These are phyloP conservation scores for Cyclocybe aegerita DNA, from an alignment of 768 basidiomycete genomes.

Conservation along the genomic window DNA sequence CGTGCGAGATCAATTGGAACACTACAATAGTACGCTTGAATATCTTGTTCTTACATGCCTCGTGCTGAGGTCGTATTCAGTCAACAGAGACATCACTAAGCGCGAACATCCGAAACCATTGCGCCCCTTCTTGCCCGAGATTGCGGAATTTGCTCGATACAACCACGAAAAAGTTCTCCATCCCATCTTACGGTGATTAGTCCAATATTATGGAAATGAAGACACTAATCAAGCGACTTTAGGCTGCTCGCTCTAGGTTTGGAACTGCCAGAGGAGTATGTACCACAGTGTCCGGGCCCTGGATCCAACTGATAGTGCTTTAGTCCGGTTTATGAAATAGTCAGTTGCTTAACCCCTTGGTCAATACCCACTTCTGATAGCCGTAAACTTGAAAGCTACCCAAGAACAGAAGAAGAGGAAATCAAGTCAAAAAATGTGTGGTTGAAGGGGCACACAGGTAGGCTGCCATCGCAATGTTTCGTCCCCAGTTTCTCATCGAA, in stretches of 20 bases:
- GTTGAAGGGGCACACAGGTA: slow-evolving; percentile 62
- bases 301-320: not conserved
- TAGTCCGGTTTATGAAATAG: slow-evolving; percentile 72
- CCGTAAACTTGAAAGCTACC: slow-evolving; percentile 35
- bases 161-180: slow-evolving; percentile 54
- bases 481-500: not conserved
- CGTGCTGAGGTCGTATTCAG: slow-evolving; percentile 25
- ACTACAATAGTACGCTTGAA: slow-evolving; percentile 52
- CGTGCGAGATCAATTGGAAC: slow-evolving; percentile 61
- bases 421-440: slow-evolving; percentile 51
- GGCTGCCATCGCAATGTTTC: not conserved
- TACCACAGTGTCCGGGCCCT: not conserved
- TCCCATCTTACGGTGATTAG: slow-evolving; percentile 40
- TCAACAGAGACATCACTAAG: slow-evolving; percentile 48
- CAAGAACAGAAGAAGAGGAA: slow-evolving; percentile 49
- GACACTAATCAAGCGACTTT: not conserved
- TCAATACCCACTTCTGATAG: not conserved
- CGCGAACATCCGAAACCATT: slow-evolving; percentile 48
- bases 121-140: slow-evolving; percentile 51
- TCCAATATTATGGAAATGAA: not conserved
- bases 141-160: slow-evolving; percentile 46
- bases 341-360: slow-evolving; percentile 21
- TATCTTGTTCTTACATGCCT: not conserved
- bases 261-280: slow-evolving; percentile 55
- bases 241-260: slow-evolving; percentile 52